Base-by-base conservation (phyloP, 805 yeast species). In the Cephaloascus fragrans region DNA sequence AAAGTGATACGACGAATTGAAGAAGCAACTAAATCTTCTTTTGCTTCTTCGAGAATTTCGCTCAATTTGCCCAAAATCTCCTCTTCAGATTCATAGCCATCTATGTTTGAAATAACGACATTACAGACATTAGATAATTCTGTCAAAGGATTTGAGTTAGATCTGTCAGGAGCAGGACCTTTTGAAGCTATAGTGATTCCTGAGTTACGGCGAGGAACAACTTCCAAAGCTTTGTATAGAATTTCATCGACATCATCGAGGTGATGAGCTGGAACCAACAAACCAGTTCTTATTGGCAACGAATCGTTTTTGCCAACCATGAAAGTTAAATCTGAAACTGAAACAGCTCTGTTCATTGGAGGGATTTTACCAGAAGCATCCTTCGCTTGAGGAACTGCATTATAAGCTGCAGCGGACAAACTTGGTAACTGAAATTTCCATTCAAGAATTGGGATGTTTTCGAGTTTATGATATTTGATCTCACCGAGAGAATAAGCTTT, bases 1-100 rank as follows among this genome's bases (percentile, higher is more conserved):
- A 93, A 87, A 2, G 98, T 85, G 41, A 93, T 73, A 71, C 98
- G 89, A 67, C 98, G 90, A 44, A 94, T 74, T 37, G 81, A 75
- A 44, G 86, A 79, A 17, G 74, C 71, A 41, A 67, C 64, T 45
- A 93, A 71, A 34, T 84, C 94, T 28, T 80, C 83, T 48, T 71
- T 77, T 55, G 75, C 71, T 37, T 83, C 85, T 35, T 72, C 77
- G 38, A 89, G 62, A 40, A 83, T 70, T 47, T 78, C 83, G 19
- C 67, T 52, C 56, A 94, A 69, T 57, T 78, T 78, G 18, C 55
- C 61, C 48, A 85, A 64, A 40, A 86, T 69, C 41, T 78, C 84
- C 16, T 71, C 77, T 58, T 89, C 96, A 39, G 75, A 67, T 20
- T 66, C 73, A 46, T 79, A 81, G 17, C 94, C 93, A 45, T 83